Evolutionary conservation across 208 protist species (phyloP).

Genomic region (Zelonia costaricensis): DNA sequence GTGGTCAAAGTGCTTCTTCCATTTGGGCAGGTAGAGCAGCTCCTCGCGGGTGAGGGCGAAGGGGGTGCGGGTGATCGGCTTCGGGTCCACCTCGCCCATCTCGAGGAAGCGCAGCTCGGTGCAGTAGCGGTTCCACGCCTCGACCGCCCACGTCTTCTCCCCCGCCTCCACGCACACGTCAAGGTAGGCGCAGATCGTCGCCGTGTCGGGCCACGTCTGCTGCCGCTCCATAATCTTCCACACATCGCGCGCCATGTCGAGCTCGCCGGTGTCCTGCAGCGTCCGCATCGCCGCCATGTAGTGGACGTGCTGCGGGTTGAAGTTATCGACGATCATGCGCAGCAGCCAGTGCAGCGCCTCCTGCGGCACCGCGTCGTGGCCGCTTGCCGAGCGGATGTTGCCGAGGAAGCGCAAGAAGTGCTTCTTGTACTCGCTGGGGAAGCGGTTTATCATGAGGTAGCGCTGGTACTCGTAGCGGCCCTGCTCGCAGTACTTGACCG

Average conservation of each 20-base stretch:
- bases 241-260: conserved; percentile 90
- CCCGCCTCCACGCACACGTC: conserved; percentile 76
- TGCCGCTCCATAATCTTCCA: conserved; percentile 94
- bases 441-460: conserved; percentile 92
- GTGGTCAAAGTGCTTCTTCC: conserved; percentile 94
- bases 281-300: conserved; percentile 90
- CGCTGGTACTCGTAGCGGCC: conserved; percentile 92
- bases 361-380: conserved; percentile 59
- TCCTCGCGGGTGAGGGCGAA: conserved; percentile 89
- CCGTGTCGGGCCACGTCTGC: conserved; percentile 90
- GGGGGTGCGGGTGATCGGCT: conserved; percentile 84
- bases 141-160: conserved; percentile 83
- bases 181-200: conserved; percentile 85
- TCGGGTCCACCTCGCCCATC: conserved; percentile 85
- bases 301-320: conserved; percentile 92
- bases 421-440: conserved; percentile 92
- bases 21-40: conserved; percentile 90
- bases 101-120: conserved; percentile 85
- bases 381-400: conserved; percentile 58
- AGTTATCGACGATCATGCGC: conserved; percentile 94
- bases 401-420: conserved; percentile 83
- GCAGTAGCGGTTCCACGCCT: conserved; percentile 92
- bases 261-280: conserved; percentile 66
- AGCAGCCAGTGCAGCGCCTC: conserved; percentile 93
- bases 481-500: conserved; percentile 92